Evolutionary conservation across 192 early-diverging fungal species (phyloP).

Genomic region (Linnemannia elongata): DNA sequence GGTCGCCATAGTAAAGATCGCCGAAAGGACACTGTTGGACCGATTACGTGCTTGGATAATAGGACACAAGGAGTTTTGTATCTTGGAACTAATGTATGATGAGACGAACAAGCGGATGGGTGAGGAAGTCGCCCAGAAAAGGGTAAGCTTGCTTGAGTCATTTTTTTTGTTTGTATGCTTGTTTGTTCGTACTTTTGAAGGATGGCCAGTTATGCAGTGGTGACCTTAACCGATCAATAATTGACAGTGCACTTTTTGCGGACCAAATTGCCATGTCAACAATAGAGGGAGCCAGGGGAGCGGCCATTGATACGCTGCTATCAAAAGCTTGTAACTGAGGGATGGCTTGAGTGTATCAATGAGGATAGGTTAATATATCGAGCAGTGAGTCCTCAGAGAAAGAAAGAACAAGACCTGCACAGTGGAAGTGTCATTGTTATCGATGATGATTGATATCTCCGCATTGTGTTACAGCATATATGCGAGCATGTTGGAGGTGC

Average conservation of each 20-base stretch:
- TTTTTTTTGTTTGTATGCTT: not conserved
- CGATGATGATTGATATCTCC: not conserved
- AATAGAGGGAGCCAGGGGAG: not conserved
- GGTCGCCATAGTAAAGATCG: not conserved
- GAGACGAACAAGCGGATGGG: slow-evolving; percentile 10
- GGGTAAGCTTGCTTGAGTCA: slow-evolving; percentile 4
- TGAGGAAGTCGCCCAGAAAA: not conserved
- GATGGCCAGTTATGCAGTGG: not conserved
- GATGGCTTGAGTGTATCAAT: slow-evolving; percentile 5
- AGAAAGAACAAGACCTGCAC: not conserved
- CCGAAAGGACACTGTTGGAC: not conserved
- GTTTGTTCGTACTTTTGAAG: not conserved
- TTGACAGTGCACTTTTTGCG: not conserved
- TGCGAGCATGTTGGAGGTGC: not conserved
- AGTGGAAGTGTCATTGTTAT: not conserved
- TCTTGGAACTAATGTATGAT: slow-evolving; percentile 22
- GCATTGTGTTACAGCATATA: not conserved
- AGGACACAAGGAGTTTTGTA: slow-evolving; percentile 11
- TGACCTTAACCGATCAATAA: not conserved
- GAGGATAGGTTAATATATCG: slow-evolving; percentile 1
- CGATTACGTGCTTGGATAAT: not conserved
- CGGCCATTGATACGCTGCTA: slow-evolving; percentile 6
- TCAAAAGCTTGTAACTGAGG: slow-evolving; percentile 2
- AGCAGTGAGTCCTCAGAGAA: not conserved
- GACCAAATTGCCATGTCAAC: slow-evolving; percentile 15